Conservation (phyloP, 1,284 basidiomycete genomes). For the Psilocybe mexicana region DNA sequence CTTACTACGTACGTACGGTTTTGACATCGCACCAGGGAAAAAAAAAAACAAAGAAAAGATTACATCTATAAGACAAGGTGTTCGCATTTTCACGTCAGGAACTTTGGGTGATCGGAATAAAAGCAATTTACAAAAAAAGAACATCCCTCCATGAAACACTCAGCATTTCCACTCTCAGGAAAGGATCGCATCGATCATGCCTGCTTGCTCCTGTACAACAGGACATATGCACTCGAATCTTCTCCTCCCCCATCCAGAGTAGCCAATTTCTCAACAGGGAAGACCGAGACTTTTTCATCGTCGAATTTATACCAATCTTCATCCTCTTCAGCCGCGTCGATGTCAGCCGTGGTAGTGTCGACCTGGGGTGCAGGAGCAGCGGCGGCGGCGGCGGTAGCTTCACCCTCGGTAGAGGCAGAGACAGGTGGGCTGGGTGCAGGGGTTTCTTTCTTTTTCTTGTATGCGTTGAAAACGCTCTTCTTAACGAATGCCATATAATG, state of each 20-base stretch:
- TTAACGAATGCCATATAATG: conserved; percentile 93
- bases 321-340: conserved; percentile 59
- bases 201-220: conserved; percentile 25
- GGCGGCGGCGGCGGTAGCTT: not conserved
- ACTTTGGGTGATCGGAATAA: too few species aligned
- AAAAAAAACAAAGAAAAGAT: too few species aligned
- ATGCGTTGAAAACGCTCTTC: conserved; percentile 62
- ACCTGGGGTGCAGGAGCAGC: not conserved
- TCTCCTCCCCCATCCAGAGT: conserved; percentile 84
- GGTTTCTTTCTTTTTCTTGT: conserved; percentile 23
- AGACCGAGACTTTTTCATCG: conserved; percentile 87
- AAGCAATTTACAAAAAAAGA: not conserved
- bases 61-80: too few species aligned
- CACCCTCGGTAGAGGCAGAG: conserved; percentile 3
- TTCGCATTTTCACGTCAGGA: not conserved
- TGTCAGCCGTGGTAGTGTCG: conserved; percentile 21
- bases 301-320: conserved; percentile 90
- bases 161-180: not conserved
- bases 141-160: not conserved
- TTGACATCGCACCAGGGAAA: not conserved
- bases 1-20: not conserved
- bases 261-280: conserved; percentile 79
- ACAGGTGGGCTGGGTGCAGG: conserved; percentile 18
- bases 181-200: not conserved
- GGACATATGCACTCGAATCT: conserved; percentile 30